Base-by-base conservation (phyloP, 176 grass and related monocot species). In the Eleusine coracana region DNA sequence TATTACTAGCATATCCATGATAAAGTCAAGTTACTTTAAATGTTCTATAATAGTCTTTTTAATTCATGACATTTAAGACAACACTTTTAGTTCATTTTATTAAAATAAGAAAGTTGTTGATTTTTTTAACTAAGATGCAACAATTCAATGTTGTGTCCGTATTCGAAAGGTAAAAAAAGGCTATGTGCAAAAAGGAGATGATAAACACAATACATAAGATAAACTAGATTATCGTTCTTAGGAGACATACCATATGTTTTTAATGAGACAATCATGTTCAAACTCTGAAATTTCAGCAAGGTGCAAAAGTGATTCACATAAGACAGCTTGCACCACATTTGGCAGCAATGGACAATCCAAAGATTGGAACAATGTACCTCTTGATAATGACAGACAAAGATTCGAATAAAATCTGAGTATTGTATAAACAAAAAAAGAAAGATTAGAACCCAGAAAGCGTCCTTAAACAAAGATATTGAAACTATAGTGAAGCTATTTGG, bases 181-280 rank as follows among this genome's bases (percentile, higher is more conserved):
- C 20, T 68, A 54, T 51, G 8, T 75, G n/a, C 5, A 21, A 67
- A 66, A 20, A n/a, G 36, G 7, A 31, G 50, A 73, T 60, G 16
- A 76, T 17, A 84, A 46, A 79, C 21, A 68, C 20, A 28, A 34
- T 34, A 54, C 21, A 40, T 37, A 65, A 61, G 87, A 87, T 61
- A 79, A 21, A 51, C 60, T 34, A 75, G 44, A 83, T 78, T n/a
- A 25, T 80, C 37, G 25, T 83, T 31, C 31, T 71, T 38, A 1
- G n/a, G 49, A 38, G 80, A 70, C 44, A 77, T 92, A 94, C 95
- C 90, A 98, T 92, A 78, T 98, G 90, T 88, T 83, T 98, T 94
- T 98, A 86, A 98, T 94, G 68, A 98, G 92, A 79, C 92, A 84
- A 82, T 98, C 92, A 77, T 92, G 87, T 74, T 98, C 92, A 67